Evolutionary conservation across 768 basidiomycete genomes (phyloP), one percentile per base, ranked within the genome.

Genomic region (Kwoniella bestiolae): DNA sequence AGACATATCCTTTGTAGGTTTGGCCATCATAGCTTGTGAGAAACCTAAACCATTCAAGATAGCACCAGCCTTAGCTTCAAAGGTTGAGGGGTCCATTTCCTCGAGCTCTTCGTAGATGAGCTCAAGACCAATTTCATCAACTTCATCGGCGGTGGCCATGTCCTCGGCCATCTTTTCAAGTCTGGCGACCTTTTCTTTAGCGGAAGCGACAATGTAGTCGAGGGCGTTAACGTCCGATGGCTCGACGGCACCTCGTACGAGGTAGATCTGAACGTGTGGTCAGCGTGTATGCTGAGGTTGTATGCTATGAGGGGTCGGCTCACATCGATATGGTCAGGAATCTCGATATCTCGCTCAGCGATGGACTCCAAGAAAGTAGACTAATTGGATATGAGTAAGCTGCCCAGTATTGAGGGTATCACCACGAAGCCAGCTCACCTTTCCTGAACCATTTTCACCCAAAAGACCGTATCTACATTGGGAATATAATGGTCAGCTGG

Each of bases 21-120:
- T 91, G 81, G 86, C 86, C 94, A 98, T 96, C 95, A 98, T 98
- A 59, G 84, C 79, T 74, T 86, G 86, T 52, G 85, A 85, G 84
- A 99, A 99, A 16, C 95, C 95, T 41, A 99, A 87, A 87, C 95
- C 96, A 75, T 95, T 91, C n/a, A 98, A 86, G 73, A 99, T 95
- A 71, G 91, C 91, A 57, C 90, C 91, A 1, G 96, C 95, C 83
- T 98, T 98, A 38, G 89, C 86, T 82, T 98, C 96, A 79, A 99
- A 99, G 5, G 94, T 96, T 67, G 82, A 86, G 2, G 96, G 94
- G 83, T 99, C 95, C 82, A 99, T 84, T 81, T 96, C 95, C 82
- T 99, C 96, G 29, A 98, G 86, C 82, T 95, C 93, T 82, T 98
- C 95, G 81, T 96, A 95, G 1, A 91, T 87, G 7, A 88, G 83